Conservation (phyloP, 768 basidiomycete genomes). For the Tulasnella sp. region DNA sequence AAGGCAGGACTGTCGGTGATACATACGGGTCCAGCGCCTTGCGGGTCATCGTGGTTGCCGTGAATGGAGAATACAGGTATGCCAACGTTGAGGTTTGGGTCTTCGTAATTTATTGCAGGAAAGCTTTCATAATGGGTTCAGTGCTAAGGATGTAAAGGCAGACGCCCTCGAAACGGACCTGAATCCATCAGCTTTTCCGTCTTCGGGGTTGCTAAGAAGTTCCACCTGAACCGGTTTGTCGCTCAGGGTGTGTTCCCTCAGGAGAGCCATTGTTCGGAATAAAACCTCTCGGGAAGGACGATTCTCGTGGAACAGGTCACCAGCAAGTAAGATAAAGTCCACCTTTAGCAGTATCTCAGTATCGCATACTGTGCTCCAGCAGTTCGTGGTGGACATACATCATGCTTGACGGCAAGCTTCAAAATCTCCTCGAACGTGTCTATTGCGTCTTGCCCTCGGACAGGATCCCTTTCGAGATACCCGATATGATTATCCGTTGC, state of each 20-base stretch:
- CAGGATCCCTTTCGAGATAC: slow-evolving; percentile 90
- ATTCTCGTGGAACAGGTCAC: slow-evolving; percentile 98
- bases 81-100: slow-evolving; percentile 89
- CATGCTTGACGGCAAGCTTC: slow-evolving; percentile 83
- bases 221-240: slow-evolving; percentile 90
- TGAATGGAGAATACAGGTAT: slow-evolving; percentile 99
- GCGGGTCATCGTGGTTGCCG: slow-evolving; percentile 99
- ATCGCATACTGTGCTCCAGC: not conserved
- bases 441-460: slow-evolving; percentile 92
- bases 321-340: slow-evolving; percentile 92
- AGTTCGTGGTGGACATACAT: slow-evolving; percentile 55
- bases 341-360: slow-evolving; percentile 57
- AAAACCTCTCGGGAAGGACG: slow-evolving; percentile 88
- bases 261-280: slow-evolving; percentile 83
- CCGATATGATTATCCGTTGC: slow-evolving; percentile 98
- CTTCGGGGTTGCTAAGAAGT: slow-evolving; percentile 87
- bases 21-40: slow-evolving; percentile 88
- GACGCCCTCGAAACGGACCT: slow-evolving; percentile 56
- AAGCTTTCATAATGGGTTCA: slow-evolving; percentile 57
- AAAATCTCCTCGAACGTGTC: slow-evolving; percentile 95
- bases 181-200: slow-evolving; percentile 83
- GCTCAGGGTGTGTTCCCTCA: slow-evolving; percentile 88
- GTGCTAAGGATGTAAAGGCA: not conserved
- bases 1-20: not conserved
- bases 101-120: slow-evolving; percentile 96